Evolutionary conservation across 2,329 filamentous ascomycete species (phyloP), one percentile per base, ranked within the genome.

Genomic region (Diplodia mutila): DNA sequence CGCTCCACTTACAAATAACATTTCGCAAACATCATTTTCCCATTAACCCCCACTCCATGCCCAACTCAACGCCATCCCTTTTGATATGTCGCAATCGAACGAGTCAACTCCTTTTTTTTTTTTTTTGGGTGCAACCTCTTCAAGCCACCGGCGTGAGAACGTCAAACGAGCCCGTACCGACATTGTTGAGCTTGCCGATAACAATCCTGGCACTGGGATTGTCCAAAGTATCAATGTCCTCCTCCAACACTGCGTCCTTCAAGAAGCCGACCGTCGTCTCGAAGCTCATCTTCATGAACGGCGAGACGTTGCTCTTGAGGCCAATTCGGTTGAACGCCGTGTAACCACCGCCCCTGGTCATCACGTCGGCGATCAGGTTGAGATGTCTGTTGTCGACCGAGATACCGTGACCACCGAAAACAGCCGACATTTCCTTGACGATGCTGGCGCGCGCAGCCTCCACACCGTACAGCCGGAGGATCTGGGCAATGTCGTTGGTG

Each of bases 251-350:
- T 1, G 95, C 94, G 76, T 98, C 95, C 79, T 91, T 94, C 75
- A 99, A 85, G 84, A 97, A 97, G 0, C 91, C 90, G 48, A 98
- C 87, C 2, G 95, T 99, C 4, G 95, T 99, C 86, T 99, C 95
- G 82, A 98, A 99, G 79, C 92, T 97, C 94, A 98, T 98, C 86
- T 98, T 98, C 81, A 95, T 94, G 73, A 99, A 94, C 0, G 95
- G 93, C 72, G 90, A 94, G 32, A 94, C 90, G 75, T 92, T 94
- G 71, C 91, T 89, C 76, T 89, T 89, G 69, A 99, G 84, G 1
- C 94, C 95, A 76, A 92, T 96, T 59, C 95, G 91, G 80, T 92
- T 97, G 82, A 99, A 99, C 0, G 95, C 90, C 57, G 89, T 91
- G 82, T 96, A 99, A 1, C 88, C 89, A 71, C 95, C 95, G 69